Evolutionary conservation across 768 basidiomycete species (phyloP).

Genomic region (Boletellus emodensis): DNA sequence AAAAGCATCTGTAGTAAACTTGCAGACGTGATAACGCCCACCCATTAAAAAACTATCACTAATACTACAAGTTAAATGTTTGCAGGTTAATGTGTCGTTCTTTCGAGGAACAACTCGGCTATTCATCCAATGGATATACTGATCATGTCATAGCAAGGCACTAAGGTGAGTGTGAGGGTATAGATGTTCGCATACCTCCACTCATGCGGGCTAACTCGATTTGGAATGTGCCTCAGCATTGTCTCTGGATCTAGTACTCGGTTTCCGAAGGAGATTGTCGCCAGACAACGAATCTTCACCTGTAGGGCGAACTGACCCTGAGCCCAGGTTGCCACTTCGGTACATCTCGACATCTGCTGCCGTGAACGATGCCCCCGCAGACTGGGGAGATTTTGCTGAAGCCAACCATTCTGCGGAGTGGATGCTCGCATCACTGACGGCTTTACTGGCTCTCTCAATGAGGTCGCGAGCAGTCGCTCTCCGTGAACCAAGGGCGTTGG

Average conservation of each 20-base stretch:
- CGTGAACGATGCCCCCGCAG: slow-evolving; percentile 13
- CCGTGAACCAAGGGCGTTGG: slow-evolving; percentile 10
- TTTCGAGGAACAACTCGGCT: background rate
- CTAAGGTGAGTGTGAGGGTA: slow-evolving; percentile 10
- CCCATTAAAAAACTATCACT: slow-evolving; percentile 6
- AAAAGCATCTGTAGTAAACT: slow-evolving; percentile 2
- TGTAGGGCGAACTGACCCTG: background rate
- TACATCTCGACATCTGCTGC: slow-evolving; percentile 25
- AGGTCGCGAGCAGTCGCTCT: slow-evolving; percentile 14
- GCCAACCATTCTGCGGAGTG: slow-evolving; percentile 32
- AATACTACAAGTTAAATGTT: slow-evolving; percentile 11
- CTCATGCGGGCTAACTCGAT: slow-evolving; percentile 12
- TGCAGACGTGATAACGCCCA: background rate
- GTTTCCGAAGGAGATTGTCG: background rate
- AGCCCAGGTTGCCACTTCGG: slow-evolving; percentile 15
- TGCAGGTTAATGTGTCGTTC: background rate
- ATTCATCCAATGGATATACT: slow-evolving; percentile 9
- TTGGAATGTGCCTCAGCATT: background rate
- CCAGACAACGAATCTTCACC: background rate
- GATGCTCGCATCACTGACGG: slow-evolving; percentile 26
- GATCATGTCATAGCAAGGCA: slow-evolving; percentile 27
- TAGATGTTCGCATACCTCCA: slow-evolving; percentile 36
- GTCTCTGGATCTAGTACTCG: slow-evolving; percentile 5
- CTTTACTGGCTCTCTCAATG: slow-evolving; percentile 18
- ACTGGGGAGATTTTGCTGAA: slow-evolving; percentile 17